phyloP scores from a whole-genome alignment of 2,329 filamentous ascomycete species.

The Graphilbum sp. region DNA sequence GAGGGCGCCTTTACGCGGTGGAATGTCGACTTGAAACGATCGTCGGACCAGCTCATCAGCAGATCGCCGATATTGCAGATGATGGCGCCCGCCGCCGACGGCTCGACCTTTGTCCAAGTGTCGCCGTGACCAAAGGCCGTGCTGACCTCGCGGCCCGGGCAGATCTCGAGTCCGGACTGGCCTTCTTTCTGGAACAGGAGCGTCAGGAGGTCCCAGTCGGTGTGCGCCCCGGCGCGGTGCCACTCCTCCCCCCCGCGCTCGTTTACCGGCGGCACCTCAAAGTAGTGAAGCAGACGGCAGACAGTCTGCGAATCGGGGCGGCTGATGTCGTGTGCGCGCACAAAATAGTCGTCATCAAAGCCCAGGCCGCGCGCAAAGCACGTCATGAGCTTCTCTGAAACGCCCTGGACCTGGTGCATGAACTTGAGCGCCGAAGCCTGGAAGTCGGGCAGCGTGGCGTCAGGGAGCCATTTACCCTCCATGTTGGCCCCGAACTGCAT shows the following conservation, averaged over 20 bases:
- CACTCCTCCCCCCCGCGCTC: slow-evolving; percentile 17
- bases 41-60: neutral
- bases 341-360: slow-evolving; percentile 36
- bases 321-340: slow-evolving; percentile 31
- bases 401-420: slow-evolving; percentile 18
- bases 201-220: slow-evolving; percentile 41
- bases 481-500: slow-evolving; percentile 40
- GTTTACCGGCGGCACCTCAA: slow-evolving; percentile 7
- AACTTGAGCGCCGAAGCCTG: slow-evolving; percentile 24
- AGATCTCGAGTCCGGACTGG: slow-evolving; percentile 39
- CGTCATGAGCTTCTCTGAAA: slow-evolving; percentile 36
- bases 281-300: slow-evolving; percentile 23
- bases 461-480: slow-evolving; percentile 17
- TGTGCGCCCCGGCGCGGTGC: slow-evolving; percentile 39
- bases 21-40: neutral
- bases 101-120: slow-evolving; percentile 36
- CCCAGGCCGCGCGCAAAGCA: slow-evolving; percentile 38
- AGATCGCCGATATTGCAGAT: slow-evolving; percentile 21
- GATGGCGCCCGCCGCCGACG: slow-evolving; percentile 26
- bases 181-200: slow-evolving; percentile 40
- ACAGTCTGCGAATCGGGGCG: slow-evolving; percentile 34
- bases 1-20: neutral
- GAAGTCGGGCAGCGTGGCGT: slow-evolving; percentile 22
- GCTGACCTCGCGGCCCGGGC: slow-evolving; percentile 36
- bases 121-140: slow-evolving; percentile 37